Conservation (phyloP, 108 stramenopile species). For the Chaetoceros muelleri region DNA sequence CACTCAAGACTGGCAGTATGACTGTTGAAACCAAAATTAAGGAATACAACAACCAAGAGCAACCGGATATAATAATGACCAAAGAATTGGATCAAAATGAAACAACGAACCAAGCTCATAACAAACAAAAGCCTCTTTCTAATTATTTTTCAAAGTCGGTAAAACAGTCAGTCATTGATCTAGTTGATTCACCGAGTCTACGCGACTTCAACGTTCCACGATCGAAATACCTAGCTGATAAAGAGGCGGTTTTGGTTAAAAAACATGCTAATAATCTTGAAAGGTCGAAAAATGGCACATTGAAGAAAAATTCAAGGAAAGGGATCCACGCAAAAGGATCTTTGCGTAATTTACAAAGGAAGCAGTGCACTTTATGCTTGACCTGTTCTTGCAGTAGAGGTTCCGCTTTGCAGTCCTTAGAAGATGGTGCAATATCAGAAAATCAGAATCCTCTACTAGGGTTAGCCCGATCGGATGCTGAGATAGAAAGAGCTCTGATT, state of each 20-base stretch:
- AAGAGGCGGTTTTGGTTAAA: not conserved
- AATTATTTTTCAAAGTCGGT: no score
- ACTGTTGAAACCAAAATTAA: no score
- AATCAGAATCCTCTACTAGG: not conserved
- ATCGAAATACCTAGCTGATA: not conserved
- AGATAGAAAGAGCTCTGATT: slow-evolving; percentile 1
- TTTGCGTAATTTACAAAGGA: no score
- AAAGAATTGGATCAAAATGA: no score
- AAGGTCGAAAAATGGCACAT: not conserved
- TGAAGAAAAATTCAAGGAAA: no score
- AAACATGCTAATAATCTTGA: not conserved
- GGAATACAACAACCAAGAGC: no score
- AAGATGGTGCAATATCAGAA: not conserved
- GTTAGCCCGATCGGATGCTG: slow-evolving; percentile 1
- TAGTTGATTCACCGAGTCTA: not conserved
- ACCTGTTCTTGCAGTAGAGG: slow-evolving; percentile 6
- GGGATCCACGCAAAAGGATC: no score
- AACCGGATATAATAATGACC: no score
- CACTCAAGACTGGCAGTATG: no score
- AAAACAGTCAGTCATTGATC: no score
- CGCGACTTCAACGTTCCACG: not conserved
- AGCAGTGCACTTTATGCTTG: not conserved
- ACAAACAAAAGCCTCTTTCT: no score
- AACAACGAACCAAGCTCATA: no score
- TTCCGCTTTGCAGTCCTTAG: not conserved